Evolutionary conservation across 2,329 filamentous ascomycete species (phyloP).

Genomic region (Cercospora brassicicola): DNA sequence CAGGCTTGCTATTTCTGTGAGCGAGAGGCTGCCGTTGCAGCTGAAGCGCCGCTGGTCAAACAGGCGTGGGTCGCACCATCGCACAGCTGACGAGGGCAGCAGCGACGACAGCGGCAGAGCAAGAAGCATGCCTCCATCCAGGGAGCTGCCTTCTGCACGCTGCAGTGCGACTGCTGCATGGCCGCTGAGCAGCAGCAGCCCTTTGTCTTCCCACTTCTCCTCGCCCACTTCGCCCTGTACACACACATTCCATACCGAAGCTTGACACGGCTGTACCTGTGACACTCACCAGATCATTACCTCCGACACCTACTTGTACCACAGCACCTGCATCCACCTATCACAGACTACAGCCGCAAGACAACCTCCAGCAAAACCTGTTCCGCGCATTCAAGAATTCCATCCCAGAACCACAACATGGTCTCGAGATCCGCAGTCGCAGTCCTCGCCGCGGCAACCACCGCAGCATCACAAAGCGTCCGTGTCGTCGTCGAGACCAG

Average conservation of each 20-base stretch:
- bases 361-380: not conserved
- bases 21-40: not conserved
- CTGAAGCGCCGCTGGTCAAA: not conserved
- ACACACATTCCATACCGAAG: not conserved
- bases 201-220: not conserved
- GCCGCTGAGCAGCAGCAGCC: not conserved
- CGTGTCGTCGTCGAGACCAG: constrained; percentile 28
- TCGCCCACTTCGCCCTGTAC: not conserved
- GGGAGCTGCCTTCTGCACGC: not conserved
- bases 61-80: not conserved
- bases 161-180: not conserved
- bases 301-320: not conserved
- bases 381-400: not conserved
- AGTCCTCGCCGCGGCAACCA: constrained; percentile 14
- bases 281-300: not conserved
- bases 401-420: constrained; percentile 6
- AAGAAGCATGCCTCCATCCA: not conserved
- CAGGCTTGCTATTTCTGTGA: not conserved
- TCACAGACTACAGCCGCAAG: not conserved
- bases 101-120: not conserved
- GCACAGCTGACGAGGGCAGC: not conserved
- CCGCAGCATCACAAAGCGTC: constrained; percentile 24
- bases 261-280: constrained; percentile 1
- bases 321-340: not conserved
- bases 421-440: constrained; percentile 11